Percentiles rank a stretch among this genome's conserved stretches.
These are phyloP conservation scores for Wickerhamomyces silvicola DNA, from an alignment of 805 yeast species.

Conservation along the genomic window DNA sequence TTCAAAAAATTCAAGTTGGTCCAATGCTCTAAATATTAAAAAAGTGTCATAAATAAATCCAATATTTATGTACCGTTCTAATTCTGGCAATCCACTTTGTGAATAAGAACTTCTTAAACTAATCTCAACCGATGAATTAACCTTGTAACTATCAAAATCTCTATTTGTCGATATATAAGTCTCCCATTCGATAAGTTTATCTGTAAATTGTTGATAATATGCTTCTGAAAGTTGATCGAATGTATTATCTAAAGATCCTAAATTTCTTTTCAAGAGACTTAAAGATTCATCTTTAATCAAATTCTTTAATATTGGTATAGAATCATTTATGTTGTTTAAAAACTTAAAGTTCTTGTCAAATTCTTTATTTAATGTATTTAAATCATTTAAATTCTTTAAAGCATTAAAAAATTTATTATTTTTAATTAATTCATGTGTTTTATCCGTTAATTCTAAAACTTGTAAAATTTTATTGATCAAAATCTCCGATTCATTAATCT, in stretches of 20 bases:
- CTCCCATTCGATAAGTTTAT: slow-evolving; percentile 58
- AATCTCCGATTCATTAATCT: slow-evolving; percentile 64
- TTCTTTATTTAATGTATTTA: slow-evolving; percentile 64
- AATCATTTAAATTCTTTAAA: slow-evolving; percentile 70
- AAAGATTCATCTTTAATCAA: slow-evolving; percentile 72
- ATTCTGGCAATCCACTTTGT: slow-evolving; percentile 31
- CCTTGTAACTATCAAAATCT: slow-evolving; percentile 48
- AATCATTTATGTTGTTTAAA: slow-evolving; percentile 61
- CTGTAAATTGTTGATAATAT: slow-evolving; percentile 45
- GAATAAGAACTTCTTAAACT: slow-evolving; percentile 57
- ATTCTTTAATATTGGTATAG: slow-evolving; percentile 69
- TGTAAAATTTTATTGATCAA: slow-evolving; percentile 70
- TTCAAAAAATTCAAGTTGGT: slow-evolving; percentile 54
- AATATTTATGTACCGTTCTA: slow-evolving; percentile 42
- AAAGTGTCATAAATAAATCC: slow-evolving; percentile 78
- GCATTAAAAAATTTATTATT: slow-evolving; percentile 79
- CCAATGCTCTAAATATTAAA: slow-evolving; percentile 71
- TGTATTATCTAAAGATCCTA: slow-evolving; percentile 42
- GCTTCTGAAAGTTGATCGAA: slow-evolving; percentile 48
- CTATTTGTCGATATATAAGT: slow-evolving; percentile 36
- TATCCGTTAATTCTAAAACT: slow-evolving; percentile 80
- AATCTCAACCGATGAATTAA: slow-evolving; percentile 82
- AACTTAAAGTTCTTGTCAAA: slow-evolving; percentile 69
- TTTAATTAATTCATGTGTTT: slow-evolving; percentile 72
- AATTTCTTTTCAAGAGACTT: slow-evolving; percentile 57